Evolutionary conservation across 805 yeast genomes (phyloP).

Genomic region (Candida silvicultrix): DNA sequence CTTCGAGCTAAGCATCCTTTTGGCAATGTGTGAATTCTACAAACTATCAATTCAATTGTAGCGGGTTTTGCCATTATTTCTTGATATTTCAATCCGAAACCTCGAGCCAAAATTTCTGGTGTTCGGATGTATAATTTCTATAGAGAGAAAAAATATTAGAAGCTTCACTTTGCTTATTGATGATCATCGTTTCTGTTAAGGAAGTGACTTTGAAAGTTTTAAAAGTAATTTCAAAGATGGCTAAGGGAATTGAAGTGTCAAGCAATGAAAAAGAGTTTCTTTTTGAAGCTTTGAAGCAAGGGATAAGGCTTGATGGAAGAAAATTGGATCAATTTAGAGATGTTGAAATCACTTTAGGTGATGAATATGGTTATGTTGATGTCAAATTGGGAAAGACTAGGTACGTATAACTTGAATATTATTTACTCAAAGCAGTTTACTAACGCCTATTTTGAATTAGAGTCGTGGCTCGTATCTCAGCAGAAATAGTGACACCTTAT

Average conservation of each 20-base stretch:
- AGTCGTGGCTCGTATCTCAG: slow-evolving; percentile 65
- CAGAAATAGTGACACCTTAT: slow-evolving; percentile 71
- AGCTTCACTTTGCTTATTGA: no score
- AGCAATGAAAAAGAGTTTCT: slow-evolving; percentile 58
- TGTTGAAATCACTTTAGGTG: slow-evolving; percentile 58
- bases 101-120: no score
- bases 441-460: slow-evolving; percentile 25
- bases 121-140: not conserved
- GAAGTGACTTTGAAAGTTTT: no score
- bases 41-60: not conserved
- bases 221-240: no score
- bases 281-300: slow-evolving; percentile 53
- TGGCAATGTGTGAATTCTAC: not conserved
- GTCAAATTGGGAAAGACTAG: slow-evolving; percentile 69
- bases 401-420: no score
- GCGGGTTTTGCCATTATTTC: not conserved
- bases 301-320: slow-evolving; percentile 67
- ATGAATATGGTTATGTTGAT: slow-evolving; percentile 76
- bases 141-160: not conserved
- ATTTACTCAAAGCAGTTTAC: not conserved
- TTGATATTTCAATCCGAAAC: no score
- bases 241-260: slow-evolving; percentile 55
- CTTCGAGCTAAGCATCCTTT: not conserved
- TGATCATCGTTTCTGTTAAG: no score
- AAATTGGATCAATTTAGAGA: slow-evolving; percentile 55